A percentile compares a stretch with the other conserved stretches of the same genome.
phyloP scores from a whole-genome alignment of 257 asterid genomes.

The Solanum tacnaense region DNA sequence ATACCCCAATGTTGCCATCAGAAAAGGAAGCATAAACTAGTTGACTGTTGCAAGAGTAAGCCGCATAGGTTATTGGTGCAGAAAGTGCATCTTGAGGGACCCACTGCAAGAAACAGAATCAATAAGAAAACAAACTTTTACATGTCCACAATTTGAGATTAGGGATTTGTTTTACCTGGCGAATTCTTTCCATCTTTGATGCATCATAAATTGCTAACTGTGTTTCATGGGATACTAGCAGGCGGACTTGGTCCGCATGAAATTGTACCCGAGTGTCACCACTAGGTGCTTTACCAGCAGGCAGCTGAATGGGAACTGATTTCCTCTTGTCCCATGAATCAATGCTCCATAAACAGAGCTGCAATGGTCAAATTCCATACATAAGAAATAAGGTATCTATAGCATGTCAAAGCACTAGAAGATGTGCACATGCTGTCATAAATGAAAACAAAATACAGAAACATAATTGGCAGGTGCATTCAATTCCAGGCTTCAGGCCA shows the following conservation, averaged over 20 bases:
- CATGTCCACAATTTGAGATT: background rate
- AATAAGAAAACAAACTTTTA: slow-evolving; percentile 2
- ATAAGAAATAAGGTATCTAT: background rate
- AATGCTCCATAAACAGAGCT: slow-evolving; percentile 95
- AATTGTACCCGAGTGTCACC: slow-evolving; percentile 97
- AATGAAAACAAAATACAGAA: background rate
- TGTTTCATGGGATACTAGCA: slow-evolving; percentile 86
- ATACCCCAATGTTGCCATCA: slow-evolving; percentile 80
- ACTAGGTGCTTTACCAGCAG: slow-evolving; percentile 76
- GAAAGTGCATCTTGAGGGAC: slow-evolving; percentile 85
- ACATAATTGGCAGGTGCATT: background rate
- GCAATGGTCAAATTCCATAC: slow-evolving; percentile 3
- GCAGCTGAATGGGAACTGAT: slow-evolving; percentile 65
- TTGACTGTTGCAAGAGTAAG: slow-evolving; percentile 89
- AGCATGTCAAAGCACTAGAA: background rate
- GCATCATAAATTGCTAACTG: slow-evolving; percentile 84
- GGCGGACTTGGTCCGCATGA: slow-evolving; percentile 67
- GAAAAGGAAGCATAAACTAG: slow-evolving; percentile 77
- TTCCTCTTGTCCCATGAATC: slow-evolving; percentile 94
- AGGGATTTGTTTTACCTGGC: slow-evolving; percentile 45
- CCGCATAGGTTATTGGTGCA: slow-evolving; percentile 84
- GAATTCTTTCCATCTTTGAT: slow-evolving; percentile 82
- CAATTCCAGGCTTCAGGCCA: background rate
- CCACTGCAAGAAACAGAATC: slow-evolving; percentile 48
- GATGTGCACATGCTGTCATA: background rate